Evolutionary conservation across 2,329 filamentous ascomycete species (phyloP), one percentile per base, ranked within the genome.

Genomic region (Fusarium ramigenum): DNA sequence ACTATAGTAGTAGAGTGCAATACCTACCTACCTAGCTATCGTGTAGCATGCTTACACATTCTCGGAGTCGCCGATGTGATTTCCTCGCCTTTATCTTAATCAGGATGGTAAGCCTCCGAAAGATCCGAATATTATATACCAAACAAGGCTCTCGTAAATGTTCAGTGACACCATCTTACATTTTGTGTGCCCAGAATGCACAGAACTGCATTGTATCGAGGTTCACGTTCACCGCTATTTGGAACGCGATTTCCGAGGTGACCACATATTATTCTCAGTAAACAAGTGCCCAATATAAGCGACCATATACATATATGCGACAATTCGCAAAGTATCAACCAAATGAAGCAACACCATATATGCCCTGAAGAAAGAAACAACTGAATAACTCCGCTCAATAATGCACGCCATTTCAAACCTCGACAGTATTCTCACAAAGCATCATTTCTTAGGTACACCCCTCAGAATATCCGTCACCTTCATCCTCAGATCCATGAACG

Each of bases 401-500:
- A 53, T 42, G 36, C 28, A 50, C 37, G 23, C 32, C 19, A 46
- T 61, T 36, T 44, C 42, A 49, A 60, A 52, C 40, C 23, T 40
- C 25, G 49, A 52, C 18, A 57, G 25, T 25, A 64, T 53, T 16
- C 59, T n/a, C 60, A 57, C 44, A 56, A 53, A 56, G 68, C 74
- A 73, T 77, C 65, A 77, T 66, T 75, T 58, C 60, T 64, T 77
- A 42, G 34, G 40, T 32, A 46, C 60, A 15, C 63, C 25, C 60
- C 70, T 78, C 56, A 85, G 65, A 21, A 81, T 77, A 60, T 83
- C 80, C 64, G 88, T 76, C 49, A 90, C 79, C 36, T 78, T 83
- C 43, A 79, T 80, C 73, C 83, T 84, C 63, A 89, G 75, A 44
- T 82, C 80, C 60, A 79, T 77, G 59, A 88, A 79, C 74, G 87